These are phyloP conservation scores for Zopfia rhizophila DNA, from an alignment of 2,329 filamentous ascomycete species.

Conservation along the genomic window DNA sequence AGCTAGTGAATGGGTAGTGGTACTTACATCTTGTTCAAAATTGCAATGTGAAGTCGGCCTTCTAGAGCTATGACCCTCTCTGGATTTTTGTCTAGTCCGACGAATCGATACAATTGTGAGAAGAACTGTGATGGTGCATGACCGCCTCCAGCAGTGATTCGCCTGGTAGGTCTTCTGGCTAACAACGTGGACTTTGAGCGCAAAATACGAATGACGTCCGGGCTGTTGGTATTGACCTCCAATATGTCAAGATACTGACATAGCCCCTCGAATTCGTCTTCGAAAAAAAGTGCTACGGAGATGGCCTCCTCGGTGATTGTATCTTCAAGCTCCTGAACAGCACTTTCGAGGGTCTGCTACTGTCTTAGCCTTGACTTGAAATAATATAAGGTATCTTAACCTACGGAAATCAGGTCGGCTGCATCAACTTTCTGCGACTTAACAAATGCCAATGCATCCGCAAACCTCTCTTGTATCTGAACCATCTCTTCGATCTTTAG, in stretches of 20 bases:
- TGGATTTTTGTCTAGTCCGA: constrained; percentile 34
- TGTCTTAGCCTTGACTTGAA: background rate
- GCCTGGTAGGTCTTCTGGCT: constrained; percentile 49
- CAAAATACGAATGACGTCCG: constrained; percentile 25
- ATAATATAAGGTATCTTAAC: constrained; percentile 69
- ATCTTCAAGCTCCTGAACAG: constrained; percentile 44
- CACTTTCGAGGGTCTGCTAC: constrained; percentile 32
- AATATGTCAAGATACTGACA: constrained; percentile 49
- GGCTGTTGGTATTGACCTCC: constrained; percentile 7
- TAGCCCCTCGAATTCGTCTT: constrained; percentile 49
- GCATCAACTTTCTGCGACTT: constrained; percentile 41
- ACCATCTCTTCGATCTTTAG: constrained; percentile 46
- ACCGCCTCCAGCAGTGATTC: constrained; percentile 17
- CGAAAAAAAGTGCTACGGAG: constrained; percentile 45
- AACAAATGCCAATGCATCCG: constrained; percentile 45
- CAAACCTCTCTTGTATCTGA: constrained; percentile 47
- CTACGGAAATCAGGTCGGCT: constrained; percentile 36
- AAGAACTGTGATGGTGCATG: constrained; percentile 30
- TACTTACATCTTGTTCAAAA: constrained; percentile 34
- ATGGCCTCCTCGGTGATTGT: constrained; percentile 38
- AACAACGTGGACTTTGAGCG: constrained; percentile 44
- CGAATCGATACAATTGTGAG: constrained; percentile 34
- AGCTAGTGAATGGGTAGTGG: background rate
- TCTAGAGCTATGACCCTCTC: constrained; percentile 37
- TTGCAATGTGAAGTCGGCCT: constrained; percentile 40